A percentile compares a stretch with the other conserved stretches of the same genome.
Conservation (phyloP, 2,329 filamentous ascomycete species). For the Metarhizium album region DNA sequence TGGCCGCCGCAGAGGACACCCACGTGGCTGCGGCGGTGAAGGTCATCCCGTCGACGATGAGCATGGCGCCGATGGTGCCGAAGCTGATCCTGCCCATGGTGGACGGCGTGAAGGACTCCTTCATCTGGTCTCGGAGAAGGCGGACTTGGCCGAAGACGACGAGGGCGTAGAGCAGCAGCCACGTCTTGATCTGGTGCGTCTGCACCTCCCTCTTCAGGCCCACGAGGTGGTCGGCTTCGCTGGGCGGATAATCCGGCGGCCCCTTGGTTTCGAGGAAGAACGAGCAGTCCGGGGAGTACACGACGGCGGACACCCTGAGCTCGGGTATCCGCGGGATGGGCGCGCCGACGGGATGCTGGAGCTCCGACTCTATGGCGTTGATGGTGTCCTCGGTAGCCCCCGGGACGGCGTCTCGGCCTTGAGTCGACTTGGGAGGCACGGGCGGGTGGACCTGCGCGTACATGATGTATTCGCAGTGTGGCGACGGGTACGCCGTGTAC, state of each 20-base stretch:
- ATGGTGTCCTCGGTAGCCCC: conserved; percentile 29
- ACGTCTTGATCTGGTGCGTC: conserved; percentile 45
- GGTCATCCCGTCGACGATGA: conserved; percentile 50
- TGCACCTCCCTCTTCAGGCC: conserved; percentile 53
- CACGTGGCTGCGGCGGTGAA: conserved; percentile 46
- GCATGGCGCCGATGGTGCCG: conserved; percentile 49
- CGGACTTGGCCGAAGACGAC: conserved; percentile 51
- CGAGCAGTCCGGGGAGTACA: conserved; percentile 59
- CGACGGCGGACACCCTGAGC: conserved; percentile 50
- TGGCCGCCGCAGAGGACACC: conserved; percentile 44
- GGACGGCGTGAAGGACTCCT: conserved; percentile 55
- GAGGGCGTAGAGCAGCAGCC: conserved; percentile 44
- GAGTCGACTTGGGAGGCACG: conserved; percentile 24
- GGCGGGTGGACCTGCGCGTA: conserved; percentile 68
- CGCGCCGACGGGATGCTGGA: conserved; percentile 49
- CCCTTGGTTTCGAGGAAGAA: conserved; percentile 57
- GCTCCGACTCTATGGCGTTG: conserved; percentile 48
- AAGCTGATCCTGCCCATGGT: conserved; percentile 57
- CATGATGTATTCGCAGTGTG: conserved; percentile 81
- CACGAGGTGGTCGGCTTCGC: conserved; percentile 43
- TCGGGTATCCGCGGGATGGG: conserved; percentile 43
- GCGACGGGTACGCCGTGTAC: conserved; percentile 46
- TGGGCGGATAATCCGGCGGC: conserved; percentile 41
- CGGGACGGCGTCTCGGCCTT: conserved; percentile 18
- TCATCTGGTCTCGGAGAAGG: conserved; percentile 53